phyloP scores from a whole-genome alignment of 2,329 filamentous ascomycete genomes.

The Aspergillus amoenus region DNA sequence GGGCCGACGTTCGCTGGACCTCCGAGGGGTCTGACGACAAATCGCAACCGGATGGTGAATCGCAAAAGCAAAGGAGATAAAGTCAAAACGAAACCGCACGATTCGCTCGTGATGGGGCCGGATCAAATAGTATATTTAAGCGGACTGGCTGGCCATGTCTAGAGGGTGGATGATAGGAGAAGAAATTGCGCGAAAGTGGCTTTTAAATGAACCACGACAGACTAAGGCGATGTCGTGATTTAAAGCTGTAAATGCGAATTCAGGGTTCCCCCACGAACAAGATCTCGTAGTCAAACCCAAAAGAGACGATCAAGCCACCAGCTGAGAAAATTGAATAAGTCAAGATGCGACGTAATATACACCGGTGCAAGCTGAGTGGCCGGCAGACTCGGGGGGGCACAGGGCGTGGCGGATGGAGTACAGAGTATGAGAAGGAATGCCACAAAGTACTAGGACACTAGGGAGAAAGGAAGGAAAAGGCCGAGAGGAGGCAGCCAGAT shows the following conservation, averaged over 20 bases:
- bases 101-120: neutral
- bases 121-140: slow-evolving; percentile 6
- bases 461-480: slow-evolving; percentile 6
- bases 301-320: neutral
- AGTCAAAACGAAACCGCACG: neutral
- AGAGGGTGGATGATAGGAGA: slow-evolving; percentile 11
- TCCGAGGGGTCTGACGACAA: neutral
- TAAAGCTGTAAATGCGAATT: slow-evolving; percentile 22
- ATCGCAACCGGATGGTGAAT: neutral
- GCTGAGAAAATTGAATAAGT: neutral
- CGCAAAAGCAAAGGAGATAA: neutral
- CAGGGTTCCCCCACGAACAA: slow-evolving; percentile 13
- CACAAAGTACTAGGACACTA: neutral
- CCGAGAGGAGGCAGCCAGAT: slow-evolving; percentile 9
- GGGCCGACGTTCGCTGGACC: neutral
- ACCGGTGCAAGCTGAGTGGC: neutral
- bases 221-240: slow-evolving; percentile 33
- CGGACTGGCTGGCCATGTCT: slow-evolving; percentile 13
- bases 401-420: neutral
- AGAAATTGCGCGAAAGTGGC: slow-evolving; percentile 7
- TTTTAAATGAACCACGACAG: slow-evolving; percentile 18
- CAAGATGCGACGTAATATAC: neutral
- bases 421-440: neutral
- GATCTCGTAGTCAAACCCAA: slow-evolving; percentile 5
- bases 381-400: neutral